Percentiles rank a stretch among this genome's conserved stretches.
Evolutionary conservation across 2,329 filamentous ascomycete genomes (phyloP).

Genomic region (Polychaeton citri): DNA sequence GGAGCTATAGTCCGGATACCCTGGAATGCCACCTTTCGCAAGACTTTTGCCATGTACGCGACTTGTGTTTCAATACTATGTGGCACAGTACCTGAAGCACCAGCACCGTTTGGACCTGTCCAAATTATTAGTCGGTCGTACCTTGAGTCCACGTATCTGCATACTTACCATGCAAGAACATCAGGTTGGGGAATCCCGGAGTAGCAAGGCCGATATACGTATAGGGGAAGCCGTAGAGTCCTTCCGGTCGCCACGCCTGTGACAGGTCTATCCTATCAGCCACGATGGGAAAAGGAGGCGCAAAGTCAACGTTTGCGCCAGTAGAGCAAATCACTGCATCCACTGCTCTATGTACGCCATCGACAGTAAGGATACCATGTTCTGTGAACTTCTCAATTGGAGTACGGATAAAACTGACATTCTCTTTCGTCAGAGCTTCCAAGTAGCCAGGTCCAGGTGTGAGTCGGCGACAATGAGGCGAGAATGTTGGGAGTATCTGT

Average conservation of each 20-base stretch:
- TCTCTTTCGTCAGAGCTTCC: constrained; percentile 23
- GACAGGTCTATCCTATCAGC: constrained; percentile 13
- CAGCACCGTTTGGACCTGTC: constrained; percentile 38
- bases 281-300: constrained; percentile 19
- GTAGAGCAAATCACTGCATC: constrained; percentile 27
- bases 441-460: constrained; percentile 32
- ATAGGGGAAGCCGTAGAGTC: constrained; percentile 20
- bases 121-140: no score
- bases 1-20: constrained; percentile 50
- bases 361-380: constrained; percentile 19
- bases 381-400: constrained; percentile 17
- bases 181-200: constrained; percentile 32
- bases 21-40: constrained; percentile 51
- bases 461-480: constrained; percentile 26
- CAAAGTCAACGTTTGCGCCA: constrained; percentile 21
- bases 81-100: constrained; percentile 51
- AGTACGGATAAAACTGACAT: constrained; percentile 22
- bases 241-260: constrained; percentile 22
- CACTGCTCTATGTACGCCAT: constrained; percentile 16
- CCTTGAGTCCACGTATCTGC: no score
- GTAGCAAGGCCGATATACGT: constrained; percentile 29
- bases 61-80: constrained; percentile 52
- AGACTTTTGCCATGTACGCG: constrained; percentile 48
- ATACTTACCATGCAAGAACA: constrained; percentile 29
- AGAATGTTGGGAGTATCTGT: constrained; percentile 33